Percentiles rank a stretch among this genome's conserved stretches.
Conservation (phyloP, 2,329 filamentous ascomycete genomes). For the Penicillium capsulatum region DNA sequence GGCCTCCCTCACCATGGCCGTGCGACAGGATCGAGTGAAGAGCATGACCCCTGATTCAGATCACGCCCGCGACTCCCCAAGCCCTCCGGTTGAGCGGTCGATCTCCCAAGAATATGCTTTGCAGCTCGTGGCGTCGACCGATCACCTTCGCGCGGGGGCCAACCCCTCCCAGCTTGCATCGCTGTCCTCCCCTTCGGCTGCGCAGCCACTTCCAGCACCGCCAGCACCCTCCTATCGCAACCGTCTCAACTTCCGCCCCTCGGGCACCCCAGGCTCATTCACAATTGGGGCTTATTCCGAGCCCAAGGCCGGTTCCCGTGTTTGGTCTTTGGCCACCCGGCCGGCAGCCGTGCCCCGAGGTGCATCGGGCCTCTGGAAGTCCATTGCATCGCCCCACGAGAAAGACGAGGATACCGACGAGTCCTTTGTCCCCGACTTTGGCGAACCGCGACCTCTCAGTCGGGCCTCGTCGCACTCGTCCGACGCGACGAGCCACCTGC, state of each 20-base stretch:
- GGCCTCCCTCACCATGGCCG: slow-evolving; percentile 86
- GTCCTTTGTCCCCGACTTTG: slow-evolving; percentile 38
- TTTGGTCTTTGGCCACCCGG: slow-evolving; percentile 23
- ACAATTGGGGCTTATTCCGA: slow-evolving; percentile 22
- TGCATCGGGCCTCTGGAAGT: slow-evolving; percentile 37
- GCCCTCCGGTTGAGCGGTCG: slow-evolving; percentile 20
- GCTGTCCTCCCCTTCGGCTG: slow-evolving; percentile 22
- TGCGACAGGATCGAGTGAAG: slow-evolving; percentile 49
- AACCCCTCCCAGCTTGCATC: slow-evolving; percentile 30
- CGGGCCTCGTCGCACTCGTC: slow-evolving; percentile 11
- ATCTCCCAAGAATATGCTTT: slow-evolving; percentile 56
- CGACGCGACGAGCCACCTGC: slow-evolving; percentile 21
- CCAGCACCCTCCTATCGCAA: slow-evolving; percentile 32
- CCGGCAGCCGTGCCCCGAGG: slow-evolving; percentile 22
- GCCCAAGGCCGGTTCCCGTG: slow-evolving; percentile 12
- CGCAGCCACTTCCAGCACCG: slow-evolving; percentile 18
- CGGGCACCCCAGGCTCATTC: slow-evolving; percentile 26
- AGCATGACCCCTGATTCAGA: slow-evolving; percentile 8
- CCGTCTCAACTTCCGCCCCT: slow-evolving; percentile 27
- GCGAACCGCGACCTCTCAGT: slow-evolving; percentile 22
- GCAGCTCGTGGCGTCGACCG: slow-evolving; percentile 57
- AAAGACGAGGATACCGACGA: slow-evolving; percentile 26
- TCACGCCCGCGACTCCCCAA: slow-evolving; percentile 6
- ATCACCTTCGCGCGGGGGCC: slow-evolving; percentile 54
- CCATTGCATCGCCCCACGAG: slow-evolving; percentile 19